Base-by-base conservation (phyloP, 495 filamentous ascomycete species). In the Parmelia sp. region DNA sequence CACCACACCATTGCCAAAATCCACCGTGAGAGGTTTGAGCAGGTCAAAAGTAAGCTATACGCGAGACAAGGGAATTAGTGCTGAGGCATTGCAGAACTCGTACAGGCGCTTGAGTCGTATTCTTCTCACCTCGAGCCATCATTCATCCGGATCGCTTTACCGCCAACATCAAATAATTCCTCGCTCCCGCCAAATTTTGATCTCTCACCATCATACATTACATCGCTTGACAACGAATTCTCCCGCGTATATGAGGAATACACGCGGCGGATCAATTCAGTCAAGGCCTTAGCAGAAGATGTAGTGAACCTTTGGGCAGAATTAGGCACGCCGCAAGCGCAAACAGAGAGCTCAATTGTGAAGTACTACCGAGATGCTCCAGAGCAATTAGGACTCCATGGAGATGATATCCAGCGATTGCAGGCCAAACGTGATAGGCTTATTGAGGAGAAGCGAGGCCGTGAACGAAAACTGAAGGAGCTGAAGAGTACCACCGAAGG, bases 301-400 rank as follows among this genome's bases (percentile, higher is more conserved):
- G 91, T 96, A 59, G 92, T 99, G 71, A 88, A 88, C 69, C 82
- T 97, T 4, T 99, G 94, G 91, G 90, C 90, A 1, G 94, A 99
- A 71, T 82, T 99, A 25, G 94, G 95, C 31, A 93, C 87, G 12
- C 90, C 94, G 4, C 90, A 93, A 72, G 90, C 88, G 21, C 93
- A 97, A 71, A 93, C 90, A n/a, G 94, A 97, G 71, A 81, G 78
- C 51, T 80, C 80, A 25, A 92, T 99, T 64, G 86, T 99, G 56
- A 89, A 96, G 71, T 86, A 86, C 69, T 93, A 94, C 68, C 88
- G 89, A 64, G 88, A 96, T 57, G 82, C 90, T 2, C 94, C 94
- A 2, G 94, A 97, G 72, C 93, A 96, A 72, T 80, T 99, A 9
- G 94, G 94, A 14, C 79, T 99, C 45, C 92, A 93, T 72, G 84